Evolutionary conservation across 345 rosid genomes (phyloP), one percentile per base, ranked within the genome.

Genomic region (Barbarea vulgaris): DNA sequence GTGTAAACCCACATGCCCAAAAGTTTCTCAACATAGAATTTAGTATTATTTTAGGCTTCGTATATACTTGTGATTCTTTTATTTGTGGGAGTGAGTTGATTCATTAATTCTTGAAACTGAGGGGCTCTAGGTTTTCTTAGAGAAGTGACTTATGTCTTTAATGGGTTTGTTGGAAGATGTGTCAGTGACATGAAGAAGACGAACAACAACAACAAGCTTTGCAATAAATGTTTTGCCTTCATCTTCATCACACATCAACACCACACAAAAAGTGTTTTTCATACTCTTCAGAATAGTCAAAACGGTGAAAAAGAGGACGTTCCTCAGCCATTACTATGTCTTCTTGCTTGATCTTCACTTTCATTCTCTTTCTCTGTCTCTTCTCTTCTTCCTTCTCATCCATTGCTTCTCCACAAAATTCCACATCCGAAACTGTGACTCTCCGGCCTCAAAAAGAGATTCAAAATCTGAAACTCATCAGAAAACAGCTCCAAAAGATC

Each of bases 401-500:
- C 77, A 72, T 84, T 74, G 36, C 70, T 79, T 70, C 72, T 69
- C 36, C 42, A 63, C 28, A 28, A 71, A 55, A 85, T 52, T 46
- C 33, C 21, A 72, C 73, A n/a, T 14, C 14, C 31, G 50, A 31
- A 56, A 36, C 79, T 1, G 83, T 73, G 64, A 84, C 86, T 80
- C 82, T 95, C 65, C 82, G 84, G 46, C 89, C 93, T 2, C 81
- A 66, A 59, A 80, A 84, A 37, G 92, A 87, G 85, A 69, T 85
- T 22, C 80, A 73, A 14, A 90, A 84, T 85, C 63, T 92, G 65
- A 84, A 82, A 72, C 64, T 78, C 47, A 83, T 90, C 65, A 85
- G 83, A 79, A 67, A 88, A 41, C 89, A 77, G 33, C 96, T 95
- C 63, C 63, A 78, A 48, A 95, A 78, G 82, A 83, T 95, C 82